Conservation (phyloP, 164 flowering plant species). For the Nelumbo lutea region DNA sequence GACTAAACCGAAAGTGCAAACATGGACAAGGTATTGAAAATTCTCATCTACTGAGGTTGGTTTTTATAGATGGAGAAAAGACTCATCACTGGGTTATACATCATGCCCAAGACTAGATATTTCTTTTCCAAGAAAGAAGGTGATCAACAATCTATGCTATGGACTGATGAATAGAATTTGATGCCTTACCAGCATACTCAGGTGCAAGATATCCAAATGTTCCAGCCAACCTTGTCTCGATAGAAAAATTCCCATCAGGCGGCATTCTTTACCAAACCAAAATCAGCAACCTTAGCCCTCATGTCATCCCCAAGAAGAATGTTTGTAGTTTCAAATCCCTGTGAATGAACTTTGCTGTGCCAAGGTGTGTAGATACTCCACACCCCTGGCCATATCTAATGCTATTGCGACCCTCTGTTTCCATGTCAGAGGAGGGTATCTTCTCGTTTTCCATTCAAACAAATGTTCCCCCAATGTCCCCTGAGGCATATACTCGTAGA, state of each 20-base stretch:
- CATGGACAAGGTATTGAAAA: background rate
- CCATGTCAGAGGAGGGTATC: conserved; percentile 16
- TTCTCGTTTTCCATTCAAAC: conserved; percentile 4
- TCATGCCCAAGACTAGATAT: too few relatives aligned
- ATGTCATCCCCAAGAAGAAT: conserved; percentile 39
- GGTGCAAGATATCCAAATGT: conserved; percentile 45
- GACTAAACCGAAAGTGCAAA: too few relatives aligned
- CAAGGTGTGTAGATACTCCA: conserved; percentile 42
- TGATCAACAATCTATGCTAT: background rate
- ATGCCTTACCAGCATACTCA: background rate
- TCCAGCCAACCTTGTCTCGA: conserved; percentile 25
- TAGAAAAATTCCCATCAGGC: conserved; percentile 37
- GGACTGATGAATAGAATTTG: background rate
- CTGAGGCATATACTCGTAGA: conserved; percentile 56
- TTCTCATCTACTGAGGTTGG: background rate
- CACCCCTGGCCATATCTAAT: conserved; percentile 29
- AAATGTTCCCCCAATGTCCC: conserved; percentile 18
- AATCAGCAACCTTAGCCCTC: conserved; percentile 43
- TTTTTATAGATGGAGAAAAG: background rate
- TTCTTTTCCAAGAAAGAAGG: too few relatives aligned
- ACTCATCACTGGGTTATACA: background rate
- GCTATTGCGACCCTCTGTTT: conserved; percentile 19
- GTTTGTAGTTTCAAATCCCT: conserved; percentile 43
- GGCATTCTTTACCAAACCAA: conserved; percentile 38
- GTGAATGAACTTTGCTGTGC: conserved; percentile 57